phyloP scores from a whole-genome alignment of 257 asterid species.

The Linaria vulgaris region DNA sequence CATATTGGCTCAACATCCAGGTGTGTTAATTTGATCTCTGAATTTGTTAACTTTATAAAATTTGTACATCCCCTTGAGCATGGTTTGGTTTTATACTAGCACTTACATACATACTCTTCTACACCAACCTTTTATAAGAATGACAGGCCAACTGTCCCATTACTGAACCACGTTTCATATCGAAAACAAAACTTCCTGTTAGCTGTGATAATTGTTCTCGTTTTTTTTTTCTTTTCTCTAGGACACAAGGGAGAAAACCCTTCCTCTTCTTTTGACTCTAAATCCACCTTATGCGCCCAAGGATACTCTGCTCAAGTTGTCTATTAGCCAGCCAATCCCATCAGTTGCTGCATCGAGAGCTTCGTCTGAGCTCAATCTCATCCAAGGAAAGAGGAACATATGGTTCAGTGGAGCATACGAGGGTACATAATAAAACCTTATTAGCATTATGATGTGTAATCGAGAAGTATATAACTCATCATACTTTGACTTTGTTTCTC shows the following conservation, averaged over 20 bases:
- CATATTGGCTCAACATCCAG: slow-evolving; percentile 85
- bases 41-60: too few species aligned
- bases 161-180: too few species aligned
- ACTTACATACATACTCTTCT: too few species aligned
- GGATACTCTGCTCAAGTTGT: slow-evolving; percentile 67
- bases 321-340: slow-evolving; percentile 89
- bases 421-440: slow-evolving; percentile 36
- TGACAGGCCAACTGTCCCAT: too few species aligned
- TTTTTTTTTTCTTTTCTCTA: slow-evolving; percentile 10
- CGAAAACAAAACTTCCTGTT: too few species aligned
- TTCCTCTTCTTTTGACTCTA: slow-evolving; percentile 73
- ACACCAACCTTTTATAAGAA: not conserved
- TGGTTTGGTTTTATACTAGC: too few species aligned
- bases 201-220: too few species aligned
- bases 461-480: too few species aligned
- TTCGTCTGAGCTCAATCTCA: slow-evolving; percentile 54
- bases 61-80: too few species aligned
- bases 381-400: slow-evolving; percentile 86
- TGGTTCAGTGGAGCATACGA: slow-evolving; percentile 99
- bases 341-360: slow-evolving; percentile 93
- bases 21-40: slow-evolving; percentile 27
- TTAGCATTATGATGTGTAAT: too few species aligned
- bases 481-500: not conserved
- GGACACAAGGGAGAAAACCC: slow-evolving; percentile 65
- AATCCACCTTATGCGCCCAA: slow-evolving; percentile 78